Base-by-base conservation (phyloP, 2,329 filamentous ascomycete genomes). In the Cadophora sp. region DNA sequence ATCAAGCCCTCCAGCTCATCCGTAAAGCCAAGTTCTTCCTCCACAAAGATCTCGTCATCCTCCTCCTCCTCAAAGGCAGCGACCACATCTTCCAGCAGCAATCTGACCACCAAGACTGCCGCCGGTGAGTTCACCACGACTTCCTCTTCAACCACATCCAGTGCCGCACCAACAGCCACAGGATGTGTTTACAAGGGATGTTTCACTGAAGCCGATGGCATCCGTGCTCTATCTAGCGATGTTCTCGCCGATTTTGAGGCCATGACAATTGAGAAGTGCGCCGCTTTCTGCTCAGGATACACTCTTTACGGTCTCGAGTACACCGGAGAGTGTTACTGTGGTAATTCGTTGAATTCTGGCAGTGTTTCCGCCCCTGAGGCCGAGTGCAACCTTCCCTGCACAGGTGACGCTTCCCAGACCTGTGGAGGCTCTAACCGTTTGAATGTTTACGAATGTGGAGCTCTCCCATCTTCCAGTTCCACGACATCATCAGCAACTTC, bases 221-320 rank as follows among this genome's bases (percentile, higher is more conserved):
- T 61, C 13, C 70, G 74, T 6, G 71, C 75, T 11, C 69, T 77
- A 47, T 20, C 65, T 1, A 63, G 47, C 18, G 24, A 22, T 24
- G 45, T 16, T 11, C 41, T 50, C 6, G 45, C 43, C 27, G 50
- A 70, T 43, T 63, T 66, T 36, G 55, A 24, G 9, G 33, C 27
- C 3, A 66, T 68, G 56, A 61, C 36, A 20, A 56, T 62, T 27
- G 64, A 63, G 33, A 55, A 45, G 14, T 71, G 69, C 30, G 64
- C 64, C 0, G 14, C 41, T 4, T 47, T 62, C 55, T 77, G 73
- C 53, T 53, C 65, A 3, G 73, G 70, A 0, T 79, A 74, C 43
- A 71, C 66, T 3, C 77, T 75, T 58, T 76, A 76, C 36, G 79
- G 79, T 60, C 73, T 79, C 18, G 79, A 80, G 64, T 80, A 78